Conservation (phyloP, 306 rosid species). For the Fagus sylvatica region DNA sequence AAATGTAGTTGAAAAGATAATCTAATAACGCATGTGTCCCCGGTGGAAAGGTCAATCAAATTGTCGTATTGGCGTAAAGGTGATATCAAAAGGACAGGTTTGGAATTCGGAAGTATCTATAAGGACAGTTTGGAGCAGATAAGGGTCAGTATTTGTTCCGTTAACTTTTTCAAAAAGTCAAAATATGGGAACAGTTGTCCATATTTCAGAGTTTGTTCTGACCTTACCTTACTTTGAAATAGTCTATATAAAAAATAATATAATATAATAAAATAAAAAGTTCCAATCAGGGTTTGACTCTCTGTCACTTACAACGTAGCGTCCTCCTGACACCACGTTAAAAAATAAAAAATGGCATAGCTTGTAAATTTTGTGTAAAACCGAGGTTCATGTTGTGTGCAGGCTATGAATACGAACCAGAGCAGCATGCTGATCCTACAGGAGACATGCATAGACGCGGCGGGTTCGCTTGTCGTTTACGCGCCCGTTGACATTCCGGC, state of each 20-base stretch:
- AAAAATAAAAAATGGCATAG: conserved; percentile 22
- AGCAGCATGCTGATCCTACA: conserved; percentile 94
- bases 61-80: conserved; percentile 29
- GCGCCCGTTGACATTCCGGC: conserved; percentile 98
- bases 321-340: background rate
- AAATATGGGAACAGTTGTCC: conserved; percentile 37
- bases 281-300: conserved; percentile 40
- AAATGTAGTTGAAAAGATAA: background rate
- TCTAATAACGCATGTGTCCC: conserved; percentile 36
- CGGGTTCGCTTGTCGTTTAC: conserved; percentile 90
- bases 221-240: conserved; percentile 6
- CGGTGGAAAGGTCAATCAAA: background rate
- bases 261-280: too few relatives aligned
- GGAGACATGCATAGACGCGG: conserved; percentile 87
- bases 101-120: conserved; percentile 56
- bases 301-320: background rate
- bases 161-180: conserved; percentile 53
- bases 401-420: conserved; percentile 85
- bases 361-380: background rate
- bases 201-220: conserved; percentile 33
- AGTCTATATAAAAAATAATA: too few relatives aligned
- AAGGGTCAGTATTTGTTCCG: conserved; percentile 40
- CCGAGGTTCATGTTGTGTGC: background rate
- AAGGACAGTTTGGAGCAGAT: conserved; percentile 28
- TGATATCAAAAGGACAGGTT: conserved; percentile 38